phyloP scores from a whole-genome alignment of 495 filamentous ascomycete species.

The Tuber borchii region DNA sequence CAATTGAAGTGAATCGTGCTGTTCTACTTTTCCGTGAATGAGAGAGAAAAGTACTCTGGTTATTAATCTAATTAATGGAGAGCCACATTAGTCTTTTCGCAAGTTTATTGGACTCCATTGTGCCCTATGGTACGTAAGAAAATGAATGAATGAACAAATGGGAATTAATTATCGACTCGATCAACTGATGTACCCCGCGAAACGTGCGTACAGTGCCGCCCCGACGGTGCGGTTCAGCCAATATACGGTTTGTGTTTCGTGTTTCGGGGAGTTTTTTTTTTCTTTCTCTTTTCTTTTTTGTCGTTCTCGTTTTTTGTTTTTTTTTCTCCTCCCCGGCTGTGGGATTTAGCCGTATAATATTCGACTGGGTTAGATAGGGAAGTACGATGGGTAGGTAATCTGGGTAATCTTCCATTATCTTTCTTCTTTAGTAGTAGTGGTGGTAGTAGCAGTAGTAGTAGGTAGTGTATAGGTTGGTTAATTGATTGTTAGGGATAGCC shows the following conservation, averaged over 20 bases:
- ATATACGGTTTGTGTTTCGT: neutral
- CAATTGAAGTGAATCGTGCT: too few species aligned
- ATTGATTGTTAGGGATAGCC: neutral
- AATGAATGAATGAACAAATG: neutral
- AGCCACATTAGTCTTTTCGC: neutral
- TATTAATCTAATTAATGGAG: too few species aligned
- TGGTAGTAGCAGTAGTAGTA: too few species aligned
- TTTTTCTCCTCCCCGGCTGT: neutral
- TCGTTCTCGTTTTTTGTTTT: neutral
- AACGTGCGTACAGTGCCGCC: neutral
- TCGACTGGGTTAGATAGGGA: neutral
- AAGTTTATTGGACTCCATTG: neutral
- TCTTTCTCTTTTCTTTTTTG: neutral
- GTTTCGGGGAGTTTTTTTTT: neutral
- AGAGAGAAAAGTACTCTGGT: too few species aligned
- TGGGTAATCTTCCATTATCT: neutral
- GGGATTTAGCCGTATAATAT: neutral
- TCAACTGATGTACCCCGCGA: neutral
- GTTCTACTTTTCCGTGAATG: too few species aligned
- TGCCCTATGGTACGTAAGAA: neutral
- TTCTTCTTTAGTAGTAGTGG: neutral
- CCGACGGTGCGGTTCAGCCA: neutral
- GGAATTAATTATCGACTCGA: neutral
- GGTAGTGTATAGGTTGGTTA: neutral
- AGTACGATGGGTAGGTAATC: neutral